Evolutionary conservation across 129 eudicot genomes (phyloP).

Genomic region (Escallonia herrerae): DNA sequence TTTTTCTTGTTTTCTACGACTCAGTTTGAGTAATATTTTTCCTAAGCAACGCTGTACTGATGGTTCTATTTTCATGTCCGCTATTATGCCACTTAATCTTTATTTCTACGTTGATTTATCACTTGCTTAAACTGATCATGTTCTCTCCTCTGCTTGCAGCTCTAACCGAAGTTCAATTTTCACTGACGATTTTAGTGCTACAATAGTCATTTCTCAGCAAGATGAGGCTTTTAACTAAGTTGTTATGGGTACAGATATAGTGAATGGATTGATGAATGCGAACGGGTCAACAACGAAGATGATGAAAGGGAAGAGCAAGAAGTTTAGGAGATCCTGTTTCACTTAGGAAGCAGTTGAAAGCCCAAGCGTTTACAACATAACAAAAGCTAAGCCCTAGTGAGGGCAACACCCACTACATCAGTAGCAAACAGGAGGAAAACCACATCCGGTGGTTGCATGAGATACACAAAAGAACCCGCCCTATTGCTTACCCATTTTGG

Average conservation of each 20-base stretch:
- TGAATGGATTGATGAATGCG: conserved; percentile 73
- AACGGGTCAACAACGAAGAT: conserved; percentile 55
- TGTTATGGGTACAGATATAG: conserved; percentile 30
- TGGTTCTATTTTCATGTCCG: not conserved
- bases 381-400: too few species aligned
- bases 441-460: too few species aligned
- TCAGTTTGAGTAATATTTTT: not conserved
- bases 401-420: too few species aligned
- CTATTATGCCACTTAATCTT: too few species aligned
- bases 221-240: not conserved
- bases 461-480: too few species aligned
- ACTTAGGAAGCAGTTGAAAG: too few species aligned
- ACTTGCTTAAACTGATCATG: not conserved
- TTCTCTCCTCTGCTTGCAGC: conserved; percentile 31
- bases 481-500: too few species aligned
- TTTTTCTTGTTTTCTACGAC: too few species aligned
- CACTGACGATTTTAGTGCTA: not conserved
- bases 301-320: conserved; percentile 22
- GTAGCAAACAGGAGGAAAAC: too few species aligned
- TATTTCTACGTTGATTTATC: not conserved
- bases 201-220: not conserved
- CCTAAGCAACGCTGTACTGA: not conserved
- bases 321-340: not conserved
- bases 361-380: too few species aligned
- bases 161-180: conserved; percentile 31